Percentiles rank a stretch among this genome's conserved stretches.
Evolutionary conservation across 2,329 filamentous ascomycete species (phyloP).

Genomic region (Metarhizium humberi): DNA sequence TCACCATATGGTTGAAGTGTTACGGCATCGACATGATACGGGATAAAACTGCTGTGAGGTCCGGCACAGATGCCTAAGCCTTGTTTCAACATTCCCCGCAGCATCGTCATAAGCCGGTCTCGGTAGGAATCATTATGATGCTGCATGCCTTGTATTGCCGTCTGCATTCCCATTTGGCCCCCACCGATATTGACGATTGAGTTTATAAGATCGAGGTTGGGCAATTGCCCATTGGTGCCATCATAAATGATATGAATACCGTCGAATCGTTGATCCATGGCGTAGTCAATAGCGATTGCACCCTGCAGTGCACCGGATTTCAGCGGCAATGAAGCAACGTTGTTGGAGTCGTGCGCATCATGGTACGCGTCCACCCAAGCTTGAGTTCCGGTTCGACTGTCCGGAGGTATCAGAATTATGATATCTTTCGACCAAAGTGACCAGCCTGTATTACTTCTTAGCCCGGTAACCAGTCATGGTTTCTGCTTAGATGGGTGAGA

Average conservation of each 20-base stretch:
- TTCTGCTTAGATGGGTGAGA: not conserved
- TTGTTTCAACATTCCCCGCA: constrained; percentile 87
- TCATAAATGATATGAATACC: constrained; percentile 89
- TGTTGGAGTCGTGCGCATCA: constrained; percentile 65
- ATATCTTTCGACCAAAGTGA: constrained; percentile 99
- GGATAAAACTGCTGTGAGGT: constrained; percentile 91
- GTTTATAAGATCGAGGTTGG: constrained; percentile 93
- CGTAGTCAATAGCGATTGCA: constrained; percentile 87
- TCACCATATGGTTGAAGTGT: constrained; percentile 84
- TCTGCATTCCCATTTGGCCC: constrained; percentile 84
- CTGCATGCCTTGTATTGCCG: constrained; percentile 79
- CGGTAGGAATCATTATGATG: constrained; percentile 71
- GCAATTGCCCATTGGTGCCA: constrained; percentile 88
- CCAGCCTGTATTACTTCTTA: constrained; percentile 51
- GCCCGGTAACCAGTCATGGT: not conserved
- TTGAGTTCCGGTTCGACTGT: constrained; percentile 83
- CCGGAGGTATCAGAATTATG: constrained; percentile 79
- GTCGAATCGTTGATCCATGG: constrained; percentile 75
- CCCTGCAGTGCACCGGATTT: constrained; percentile 93
- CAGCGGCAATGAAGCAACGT: constrained; percentile 67
- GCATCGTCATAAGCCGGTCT: constrained; percentile 77
- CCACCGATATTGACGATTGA: constrained; percentile 80
- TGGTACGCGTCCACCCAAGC: constrained; percentile 99
- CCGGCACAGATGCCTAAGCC: constrained; percentile 82
- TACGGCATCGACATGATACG: constrained; percentile 94